phyloP scores from a whole-genome alignment of 1,139 yeast species.

The Maudiozyma humilis region DNA sequence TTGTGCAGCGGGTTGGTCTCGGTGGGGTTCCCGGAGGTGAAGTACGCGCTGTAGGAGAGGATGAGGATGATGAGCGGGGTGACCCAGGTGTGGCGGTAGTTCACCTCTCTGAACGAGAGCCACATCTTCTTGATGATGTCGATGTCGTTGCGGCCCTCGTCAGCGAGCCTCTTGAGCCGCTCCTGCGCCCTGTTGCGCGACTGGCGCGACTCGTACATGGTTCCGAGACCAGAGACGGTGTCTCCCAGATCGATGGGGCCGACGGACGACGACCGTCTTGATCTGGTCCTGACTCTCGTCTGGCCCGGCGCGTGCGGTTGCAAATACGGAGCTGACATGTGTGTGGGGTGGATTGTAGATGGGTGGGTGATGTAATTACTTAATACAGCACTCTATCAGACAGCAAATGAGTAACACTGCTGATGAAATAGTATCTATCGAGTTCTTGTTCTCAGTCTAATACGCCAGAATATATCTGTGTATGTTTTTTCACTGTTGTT shows the following conservation, averaged over 20 bases:
- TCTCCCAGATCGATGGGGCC: slow-evolving; percentile 27
- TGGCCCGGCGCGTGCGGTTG: not conserved
- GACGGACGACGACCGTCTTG: slow-evolving; percentile 26
- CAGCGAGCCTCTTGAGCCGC: slow-evolving; percentile 20
- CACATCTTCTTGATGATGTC: slow-evolving; percentile 38
- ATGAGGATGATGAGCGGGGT: slow-evolving; percentile 49
- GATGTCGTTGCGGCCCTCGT: slow-evolving; percentile 16
- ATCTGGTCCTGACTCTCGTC: slow-evolving; percentile 12
- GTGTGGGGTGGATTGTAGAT: no score
- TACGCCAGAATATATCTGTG: not conserved
- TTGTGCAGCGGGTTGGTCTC: slow-evolving; percentile 53
- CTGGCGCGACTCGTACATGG: slow-evolving; percentile 21
- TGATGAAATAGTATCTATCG: no score
- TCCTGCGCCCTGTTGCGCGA: slow-evolving; percentile 22
- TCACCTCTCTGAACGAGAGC: slow-evolving; percentile 51
- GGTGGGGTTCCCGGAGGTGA: slow-evolving; percentile 47
- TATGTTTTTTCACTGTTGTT: not conserved
- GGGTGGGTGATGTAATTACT: no score
- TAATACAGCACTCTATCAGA: no score
- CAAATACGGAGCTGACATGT: no score
- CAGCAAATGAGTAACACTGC: no score
- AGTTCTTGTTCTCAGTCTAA: not conserved
- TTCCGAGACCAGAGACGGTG: slow-evolving; percentile 22
- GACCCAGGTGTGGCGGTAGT: slow-evolving; percentile 74
- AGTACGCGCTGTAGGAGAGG: slow-evolving; percentile 36